Percentiles rank a stretch among this genome's conserved stretches.
Evolutionary conservation across 176 grass and related monocot species (phyloP).

Genomic region (Avena atlantica): DNA sequence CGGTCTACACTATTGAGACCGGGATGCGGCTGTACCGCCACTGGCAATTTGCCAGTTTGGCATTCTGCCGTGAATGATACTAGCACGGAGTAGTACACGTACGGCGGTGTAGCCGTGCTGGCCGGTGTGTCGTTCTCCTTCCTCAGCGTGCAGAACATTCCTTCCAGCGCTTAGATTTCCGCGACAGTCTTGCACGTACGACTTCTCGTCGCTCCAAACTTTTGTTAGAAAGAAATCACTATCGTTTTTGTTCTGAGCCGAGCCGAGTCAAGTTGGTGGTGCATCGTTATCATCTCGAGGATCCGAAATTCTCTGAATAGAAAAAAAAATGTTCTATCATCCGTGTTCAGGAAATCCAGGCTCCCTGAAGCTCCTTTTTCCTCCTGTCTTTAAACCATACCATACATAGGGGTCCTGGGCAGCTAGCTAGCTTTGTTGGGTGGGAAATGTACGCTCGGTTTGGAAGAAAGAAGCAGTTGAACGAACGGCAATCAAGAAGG

Average conservation of each 20-base stretch:
- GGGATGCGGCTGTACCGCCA: background rate
- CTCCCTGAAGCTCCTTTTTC: background rate
- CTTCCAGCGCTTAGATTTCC: slow-evolving; percentile 19
- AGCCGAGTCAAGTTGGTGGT: slow-evolving; percentile 20
- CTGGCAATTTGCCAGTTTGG: background rate
- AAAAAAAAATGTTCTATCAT: background rate
- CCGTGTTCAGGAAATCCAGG: background rate
- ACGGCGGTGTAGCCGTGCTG: background rate
- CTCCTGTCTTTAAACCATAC: slow-evolving; percentile 13
- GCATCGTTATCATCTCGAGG: slow-evolving; percentile 33
- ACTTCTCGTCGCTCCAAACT: background rate
- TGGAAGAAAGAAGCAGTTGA: background rate
- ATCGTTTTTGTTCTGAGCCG: background rate
- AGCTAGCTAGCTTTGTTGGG: slow-evolving; percentile 26
- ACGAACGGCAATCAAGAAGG: background rate
- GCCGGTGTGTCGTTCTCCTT: background rate
- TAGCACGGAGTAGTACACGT: background rate
- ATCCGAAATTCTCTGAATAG: slow-evolving; percentile 14
- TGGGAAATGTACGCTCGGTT: slow-evolving; percentile 29
- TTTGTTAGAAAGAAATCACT: slow-evolving; percentile 9
- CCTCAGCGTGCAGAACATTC: background rate
- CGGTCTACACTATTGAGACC: background rate
- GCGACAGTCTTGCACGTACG: background rate
- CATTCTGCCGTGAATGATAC: background rate
- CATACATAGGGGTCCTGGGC: background rate